Evolutionary conservation across 140 eudicot genomes (phyloP).

Genomic region (Erigeron philadelphicus): DNA sequence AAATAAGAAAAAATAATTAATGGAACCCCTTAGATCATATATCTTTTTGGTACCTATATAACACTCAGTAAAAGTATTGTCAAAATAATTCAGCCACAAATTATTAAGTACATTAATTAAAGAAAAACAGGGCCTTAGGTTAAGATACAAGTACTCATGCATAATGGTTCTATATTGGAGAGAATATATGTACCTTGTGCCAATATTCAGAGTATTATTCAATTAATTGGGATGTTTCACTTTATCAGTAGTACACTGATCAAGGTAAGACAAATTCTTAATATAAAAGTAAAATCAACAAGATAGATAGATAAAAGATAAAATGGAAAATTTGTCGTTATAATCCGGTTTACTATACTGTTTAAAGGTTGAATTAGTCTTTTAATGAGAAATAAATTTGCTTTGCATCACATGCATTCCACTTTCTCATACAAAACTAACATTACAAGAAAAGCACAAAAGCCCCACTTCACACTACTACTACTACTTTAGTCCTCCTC

Average conservation of each 20-base stretch:
- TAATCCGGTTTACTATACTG: constrained; percentile 18
- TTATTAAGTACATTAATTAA: too few species aligned
- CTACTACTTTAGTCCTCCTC: constrained; percentile 10
- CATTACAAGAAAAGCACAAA: constrained; percentile 82
- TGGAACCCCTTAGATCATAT: too few species aligned
- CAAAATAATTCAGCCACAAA: too few species aligned
- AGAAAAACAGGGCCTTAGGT: too few species aligned
- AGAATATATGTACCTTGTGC: neutral
- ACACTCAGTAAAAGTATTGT: too few species aligned
- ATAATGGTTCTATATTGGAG: neutral
- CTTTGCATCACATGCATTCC: constrained; percentile 93
- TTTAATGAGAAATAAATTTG: constrained; percentile 45
- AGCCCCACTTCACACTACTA: constrained; percentile 38
- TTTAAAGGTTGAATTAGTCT: constrained; percentile 36
- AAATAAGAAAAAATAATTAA: too few species aligned
- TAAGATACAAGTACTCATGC: neutral
- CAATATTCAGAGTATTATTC: neutral
- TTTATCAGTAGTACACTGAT: neutral
- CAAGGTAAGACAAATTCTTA: constrained; percentile 27
- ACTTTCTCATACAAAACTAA: constrained; percentile 73
- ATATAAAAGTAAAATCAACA: constrained; percentile 5
- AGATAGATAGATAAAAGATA: neutral
- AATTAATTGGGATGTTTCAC: neutral
- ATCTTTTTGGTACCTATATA: too few species aligned
- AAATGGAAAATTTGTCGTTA: constrained; percentile 4